Evolutionary conservation across 2,329 filamentous ascomycete genomes (phyloP), one percentile per base, ranked within the genome.

Genomic region (Juglanconis sp.): DNA sequence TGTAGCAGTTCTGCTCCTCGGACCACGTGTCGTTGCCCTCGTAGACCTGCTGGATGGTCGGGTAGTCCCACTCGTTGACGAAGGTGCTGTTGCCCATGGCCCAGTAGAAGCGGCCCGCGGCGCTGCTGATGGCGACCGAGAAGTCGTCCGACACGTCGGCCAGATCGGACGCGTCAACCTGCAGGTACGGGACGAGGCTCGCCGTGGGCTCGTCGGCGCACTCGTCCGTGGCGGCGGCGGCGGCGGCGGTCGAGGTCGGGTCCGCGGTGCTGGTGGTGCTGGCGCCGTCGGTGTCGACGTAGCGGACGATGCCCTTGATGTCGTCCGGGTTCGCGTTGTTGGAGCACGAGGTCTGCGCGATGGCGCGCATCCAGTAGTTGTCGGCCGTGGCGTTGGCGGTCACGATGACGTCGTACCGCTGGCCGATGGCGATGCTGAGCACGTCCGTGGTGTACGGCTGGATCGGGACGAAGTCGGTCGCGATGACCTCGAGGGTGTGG

Each of bases 391-490:
- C 68, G 61, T 72, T 71, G 56, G 69, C 76, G 51, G 68, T 67
- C 50, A 76, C 73, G 51, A 79, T 68, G 10, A 78, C 70, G 57
- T 75, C 70, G 65, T 75, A 75, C 11, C 57, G 72, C 66, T 77
- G 69, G 52, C 76, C 75, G 42, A 77, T 72, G 40, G 69, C 73
- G 30, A 85, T 72, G 30, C 72, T 77, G 31, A 85, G 69, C 11
- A 76, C 70, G 4, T 77, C 69, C 0, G 78, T 79, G 2, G 71
- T 72, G 65, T 82, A 84, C 1, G 82, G 81, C 56, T 74, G 65
- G 57, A 81, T 70, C 0, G 77, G 73, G 1, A 81, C 77, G 42
- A 80, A 78, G 65, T 83, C 81, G 60, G 73, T 74, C 5, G 77
- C 73, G 47, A 82, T 76, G 40, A 83, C 77, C 0, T 72, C 77